Base-by-base conservation (phyloP, 352 stramenopile species). In the Lagenidium sp. region DNA sequence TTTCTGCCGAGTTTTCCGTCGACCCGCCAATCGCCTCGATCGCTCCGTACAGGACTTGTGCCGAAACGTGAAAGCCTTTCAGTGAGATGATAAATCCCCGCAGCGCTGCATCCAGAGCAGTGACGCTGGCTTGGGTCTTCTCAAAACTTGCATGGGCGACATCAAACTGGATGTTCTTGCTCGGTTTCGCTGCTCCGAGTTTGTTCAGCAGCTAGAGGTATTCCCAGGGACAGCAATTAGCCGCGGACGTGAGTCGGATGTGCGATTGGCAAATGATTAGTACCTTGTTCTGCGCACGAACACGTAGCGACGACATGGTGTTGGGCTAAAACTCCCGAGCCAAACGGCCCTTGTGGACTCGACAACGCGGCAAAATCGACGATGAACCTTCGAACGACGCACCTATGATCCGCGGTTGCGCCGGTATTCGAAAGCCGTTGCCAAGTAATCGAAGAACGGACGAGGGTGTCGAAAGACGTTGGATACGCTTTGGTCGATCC, bases 141-240 rank as follows among this genome's bases (percentile, higher is more conserved):
- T 87, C 73, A 29, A 91, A 91, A 41, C 70, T 61, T 26, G 56
- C 58, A 23, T 76, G 65, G 1, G 73, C 70, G 18, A 68, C 47
- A 21, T 91, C 75, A 35, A 82, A 91, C 23, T 82, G 75, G 16
- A 85, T 60, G 22, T 91, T 91, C 40, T 74, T 86, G 50, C 78
- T 91, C 19, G 75, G 68, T 25, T 86, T 91, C 15, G 70, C 50
- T 7, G 75, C 73, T 0, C 78, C 78, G 4, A 91, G 55, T 41
- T 64, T 77, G 34, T 52, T 72, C 26, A 91, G 49, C 18, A 91
- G 43, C 68, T 75, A 50, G 2, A 19, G n/a, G n/a, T n/a, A n/a
- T n/a, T n/a, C n/a, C n/a, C n/a, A n/a, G n/a, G n/a, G n/a, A n/a
- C n/a, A n/a, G n/a, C n/a, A n/a, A n/a, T n/a, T n/a, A n/a, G n/a